These are phyloP conservation scores for Zymoseptoria brevis DNA, from an alignment of 2,329 filamentous ascomycete genomes.

Conservation along the genomic window DNA sequence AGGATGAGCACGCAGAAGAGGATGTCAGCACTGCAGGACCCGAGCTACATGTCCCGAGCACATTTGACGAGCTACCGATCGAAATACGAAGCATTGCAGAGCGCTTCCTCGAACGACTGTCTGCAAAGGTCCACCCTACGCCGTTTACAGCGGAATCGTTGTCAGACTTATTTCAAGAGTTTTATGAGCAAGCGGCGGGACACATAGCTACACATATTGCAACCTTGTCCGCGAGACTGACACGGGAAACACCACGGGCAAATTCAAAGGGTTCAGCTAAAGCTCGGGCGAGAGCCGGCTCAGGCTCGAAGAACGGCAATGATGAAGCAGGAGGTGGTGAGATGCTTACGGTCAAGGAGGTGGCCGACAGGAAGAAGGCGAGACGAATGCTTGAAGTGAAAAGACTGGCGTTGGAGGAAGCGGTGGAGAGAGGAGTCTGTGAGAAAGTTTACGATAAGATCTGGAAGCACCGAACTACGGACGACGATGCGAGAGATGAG, in stretches of 20 bases:
- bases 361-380: constrained; percentile 69
- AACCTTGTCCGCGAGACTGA: constrained; percentile 65
- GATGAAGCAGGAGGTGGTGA: constrained; percentile 39
- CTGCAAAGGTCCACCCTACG: constrained; percentile 74
- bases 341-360: constrained; percentile 84
- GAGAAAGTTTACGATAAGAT: constrained; percentile 63
- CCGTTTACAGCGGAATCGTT: constrained; percentile 78
- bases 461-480: constrained; percentile 82
- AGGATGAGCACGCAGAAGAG: constrained; percentile 21
- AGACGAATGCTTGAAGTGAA: constrained; percentile 73
- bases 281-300: constrained; percentile 35
- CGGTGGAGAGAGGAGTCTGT: constrained; percentile 64
- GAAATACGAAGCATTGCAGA: constrained; percentile 87
- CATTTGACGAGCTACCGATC: constrained; percentile 84
- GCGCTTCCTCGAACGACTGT: constrained; percentile 84
- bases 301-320: constrained; percentile 30
- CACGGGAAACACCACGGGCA: constrained; percentile 55
- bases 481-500: constrained; percentile 91
- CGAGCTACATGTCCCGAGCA: constrained; percentile 46
- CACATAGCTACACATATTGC: constrained; percentile 85
- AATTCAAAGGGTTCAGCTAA: constrained; percentile 49
- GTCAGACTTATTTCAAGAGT: constrained; percentile 85
- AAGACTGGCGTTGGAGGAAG: constrained; percentile 71
- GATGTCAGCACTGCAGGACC: constrained; percentile 19
- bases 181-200: constrained; percentile 71